phyloP scores from a whole-genome alignment of 139 green algal genomes.

The Chlorella sp. region DNA sequence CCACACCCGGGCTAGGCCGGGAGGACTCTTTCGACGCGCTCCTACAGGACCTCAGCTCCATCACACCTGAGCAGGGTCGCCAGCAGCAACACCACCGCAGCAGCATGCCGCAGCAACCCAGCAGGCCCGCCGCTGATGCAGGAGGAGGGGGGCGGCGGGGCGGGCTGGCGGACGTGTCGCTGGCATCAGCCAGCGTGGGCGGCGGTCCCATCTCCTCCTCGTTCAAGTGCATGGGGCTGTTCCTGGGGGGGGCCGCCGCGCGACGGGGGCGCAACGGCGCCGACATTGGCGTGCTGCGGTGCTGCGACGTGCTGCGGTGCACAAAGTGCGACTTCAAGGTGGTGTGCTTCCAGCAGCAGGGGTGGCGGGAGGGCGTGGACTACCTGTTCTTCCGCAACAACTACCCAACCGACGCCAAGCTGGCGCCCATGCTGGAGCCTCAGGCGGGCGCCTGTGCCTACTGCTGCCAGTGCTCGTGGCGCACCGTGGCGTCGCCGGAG shows the following conservation, averaged over 20 bases:
- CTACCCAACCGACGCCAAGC: conserved; percentile 17
- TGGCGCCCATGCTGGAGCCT: conserved; percentile 9
- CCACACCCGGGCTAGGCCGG: too few species aligned
- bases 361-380: conserved; percentile 14
- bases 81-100: too few species aligned
- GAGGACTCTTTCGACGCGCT: too few species aligned
- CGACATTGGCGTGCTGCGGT: conserved; percentile 3
- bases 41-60: too few species aligned
- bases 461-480: conserved; percentile 31
- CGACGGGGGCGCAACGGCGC: conserved; percentile 13
- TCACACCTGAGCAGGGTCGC: too few species aligned
- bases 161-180: too few species aligned
- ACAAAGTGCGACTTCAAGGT: conserved; percentile 31
- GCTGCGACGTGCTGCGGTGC: conserved; percentile 21
- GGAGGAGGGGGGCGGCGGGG: too few species aligned
- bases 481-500: not conserved
- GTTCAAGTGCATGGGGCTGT: conserved; percentile 22
- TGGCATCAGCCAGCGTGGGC: too few species aligned
- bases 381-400: conserved; percentile 33
- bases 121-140: too few species aligned
- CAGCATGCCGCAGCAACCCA: too few species aligned
- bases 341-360: conserved; percentile 7
- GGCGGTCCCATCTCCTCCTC: too few species aligned
- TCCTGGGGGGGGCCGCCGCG: conserved; percentile 3
- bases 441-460: conserved; percentile 10